These are phyloP conservation scores for Lodderomyces oxycetoniae DNA, from an alignment of 1,139 yeast species.

Conservation along the genomic window DNA sequence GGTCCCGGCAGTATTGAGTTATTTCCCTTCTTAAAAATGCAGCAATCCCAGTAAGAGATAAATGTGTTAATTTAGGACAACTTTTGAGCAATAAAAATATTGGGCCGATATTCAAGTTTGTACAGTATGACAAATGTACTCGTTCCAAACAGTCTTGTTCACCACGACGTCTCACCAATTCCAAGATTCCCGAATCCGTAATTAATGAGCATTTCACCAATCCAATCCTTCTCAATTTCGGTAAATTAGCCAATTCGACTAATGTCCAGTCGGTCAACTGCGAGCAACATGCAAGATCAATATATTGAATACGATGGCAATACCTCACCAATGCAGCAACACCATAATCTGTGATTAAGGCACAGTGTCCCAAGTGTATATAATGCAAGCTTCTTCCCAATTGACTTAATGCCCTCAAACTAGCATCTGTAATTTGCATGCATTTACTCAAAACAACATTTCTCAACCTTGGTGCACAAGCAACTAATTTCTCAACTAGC, in stretches of 20 bases:
- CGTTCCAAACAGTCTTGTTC: conserved; percentile 77
- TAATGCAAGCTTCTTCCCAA: conserved; percentile 83
- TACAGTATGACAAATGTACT: conserved; percentile 89
- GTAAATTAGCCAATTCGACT: conserved; percentile 69
- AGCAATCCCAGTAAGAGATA: conserved; percentile 82
- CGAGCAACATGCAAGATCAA: conserved; percentile 91
- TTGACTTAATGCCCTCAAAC: conserved; percentile 65
- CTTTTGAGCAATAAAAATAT: conserved; percentile 68
- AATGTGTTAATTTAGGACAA: conserved; percentile 84
- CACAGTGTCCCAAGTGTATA: conserved; percentile 91
- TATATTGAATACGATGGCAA: conserved; percentile 85
- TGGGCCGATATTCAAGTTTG: conserved; percentile 68
- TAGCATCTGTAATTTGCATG: conserved; percentile 77
- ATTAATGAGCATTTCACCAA: conserved; percentile 86
- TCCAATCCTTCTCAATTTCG: conserved; percentile 85
- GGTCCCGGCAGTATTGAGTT: conserved; percentile 85
- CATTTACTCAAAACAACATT: conserved; percentile 90
- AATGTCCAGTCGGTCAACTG: conserved; percentile 85
- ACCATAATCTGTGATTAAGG: conserved; percentile 83
- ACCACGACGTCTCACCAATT: conserved; percentile 70
- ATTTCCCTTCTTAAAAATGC: conserved; percentile 85
- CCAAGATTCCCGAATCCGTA: conserved; percentile 79
- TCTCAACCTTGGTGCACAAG: conserved; percentile 77
- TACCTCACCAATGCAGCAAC: conserved; percentile 69
- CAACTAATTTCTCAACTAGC: conserved; percentile 67